Evolutionary conservation across 2,329 filamentous ascomycete species (phyloP).

Genomic region (Botryotinia convoluta): DNA sequence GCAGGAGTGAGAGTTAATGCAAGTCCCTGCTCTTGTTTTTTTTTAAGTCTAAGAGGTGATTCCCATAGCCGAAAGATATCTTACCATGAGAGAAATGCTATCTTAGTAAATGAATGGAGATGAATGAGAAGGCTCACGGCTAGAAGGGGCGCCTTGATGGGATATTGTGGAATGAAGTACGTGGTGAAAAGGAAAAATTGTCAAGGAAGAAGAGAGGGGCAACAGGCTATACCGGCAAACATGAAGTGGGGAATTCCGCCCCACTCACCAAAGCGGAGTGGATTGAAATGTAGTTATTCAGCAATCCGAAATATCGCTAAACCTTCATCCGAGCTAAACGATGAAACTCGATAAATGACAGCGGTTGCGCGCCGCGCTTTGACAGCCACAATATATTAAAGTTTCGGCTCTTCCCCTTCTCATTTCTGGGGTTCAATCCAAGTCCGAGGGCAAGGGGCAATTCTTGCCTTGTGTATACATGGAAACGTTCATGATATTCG

Average conservation of each 20-base stretch:
- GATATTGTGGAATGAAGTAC: neutral
- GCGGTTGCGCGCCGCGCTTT: slow-evolving; percentile 11
- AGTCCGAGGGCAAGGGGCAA: neutral
- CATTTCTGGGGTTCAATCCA: neutral
- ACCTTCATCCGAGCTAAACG: neutral
- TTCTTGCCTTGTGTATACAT: neutral
- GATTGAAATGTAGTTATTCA: neutral
- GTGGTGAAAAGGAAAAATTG: neutral
- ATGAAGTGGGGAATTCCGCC: neutral
- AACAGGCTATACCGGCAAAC: neutral
- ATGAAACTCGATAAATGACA: slow-evolving; percentile 5
- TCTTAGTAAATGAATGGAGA: neutral
- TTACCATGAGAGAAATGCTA: neutral
- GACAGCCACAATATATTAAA: neutral
- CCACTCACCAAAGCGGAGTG: neutral
- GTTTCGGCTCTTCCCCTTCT: neutral
- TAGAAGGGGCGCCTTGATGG: neutral
- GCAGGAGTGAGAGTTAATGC: neutral
- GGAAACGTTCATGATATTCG: neutral
- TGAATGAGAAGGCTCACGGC: neutral
- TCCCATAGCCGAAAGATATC: neutral
- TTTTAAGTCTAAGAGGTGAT: neutral
- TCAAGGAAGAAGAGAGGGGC: slow-evolving; percentile 6
- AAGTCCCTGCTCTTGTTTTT: neutral
- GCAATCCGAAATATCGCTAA: neutral